Evolutionary conservation across 2,329 filamentous ascomycete species (phyloP), one percentile per base, ranked within the genome.

Genomic region (Nothomitra cinnamomea): DNA sequence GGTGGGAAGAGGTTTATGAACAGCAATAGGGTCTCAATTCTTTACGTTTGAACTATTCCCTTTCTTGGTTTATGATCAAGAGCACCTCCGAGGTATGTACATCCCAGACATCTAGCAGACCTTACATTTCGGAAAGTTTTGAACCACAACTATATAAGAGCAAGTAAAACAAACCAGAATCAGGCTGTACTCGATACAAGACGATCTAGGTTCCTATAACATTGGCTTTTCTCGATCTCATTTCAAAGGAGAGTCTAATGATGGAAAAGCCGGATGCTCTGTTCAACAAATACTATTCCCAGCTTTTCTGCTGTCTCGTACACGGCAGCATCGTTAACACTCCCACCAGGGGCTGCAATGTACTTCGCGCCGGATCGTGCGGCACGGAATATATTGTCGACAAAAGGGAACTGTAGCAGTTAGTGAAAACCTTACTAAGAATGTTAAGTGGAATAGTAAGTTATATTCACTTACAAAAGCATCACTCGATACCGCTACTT

Each of bases 341-440:
- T 95, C 55, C 92, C 92, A 51, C 80, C 85, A 8, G 92, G 92
- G 40, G 90, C 90, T 53, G 92, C 90, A 63, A 96, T 87, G 73
- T 95, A 98, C 74, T 94, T 96, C 65, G 80, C 88, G 51, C 92
- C 92, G 21, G 87, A 94, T 62, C 87, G 79, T 57, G 80, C 81
- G 52, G 88, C 86, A 60, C 92, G 82, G 79, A 94, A 95, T 59
- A 98, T 85, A 63, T 98, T 98, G 75, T 98, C 92, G 64, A 87
- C 87, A 72, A 98, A 98, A 60, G 92, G 92, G 80, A 98, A 98
- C 85, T 87, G 56, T 6, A n/a, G 22, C 54, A 58, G 56, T 50
- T 53, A 36, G 40, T 50, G 7, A 35, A 22, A 48, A 42, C 35
- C 2, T 36, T 32, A 35, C 53, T 55, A 38, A 56, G 54, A 2